Percentiles rank a stretch among this genome's conserved stretches.
phyloP scores from a whole-genome alignment of 164 flowering plant genomes.

The Euptelea pleiosperma region DNA sequence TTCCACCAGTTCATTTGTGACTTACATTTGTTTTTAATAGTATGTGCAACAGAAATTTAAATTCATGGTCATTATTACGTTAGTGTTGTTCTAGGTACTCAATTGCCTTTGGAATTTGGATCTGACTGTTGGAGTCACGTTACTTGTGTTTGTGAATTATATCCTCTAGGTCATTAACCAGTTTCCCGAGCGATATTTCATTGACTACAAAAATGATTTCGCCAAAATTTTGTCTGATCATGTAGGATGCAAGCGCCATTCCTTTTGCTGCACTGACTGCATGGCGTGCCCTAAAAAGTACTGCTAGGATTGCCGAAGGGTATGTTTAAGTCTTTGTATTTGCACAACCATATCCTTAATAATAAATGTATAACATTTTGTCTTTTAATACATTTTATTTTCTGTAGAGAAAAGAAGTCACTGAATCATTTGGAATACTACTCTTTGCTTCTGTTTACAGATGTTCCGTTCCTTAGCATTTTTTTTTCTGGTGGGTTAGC shows the following conservation, averaged over 20 bases:
- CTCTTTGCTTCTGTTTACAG: too few relatives aligned
- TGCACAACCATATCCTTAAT: too few relatives aligned
- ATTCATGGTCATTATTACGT: too few relatives aligned
- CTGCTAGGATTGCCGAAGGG: conserved; percentile 84
- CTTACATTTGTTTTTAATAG: too few relatives aligned
- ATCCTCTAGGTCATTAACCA: neutral
- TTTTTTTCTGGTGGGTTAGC: too few relatives aligned
- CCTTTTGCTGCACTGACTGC: conserved; percentile 99
- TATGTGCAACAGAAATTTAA: too few relatives aligned
- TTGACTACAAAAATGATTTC: neutral
- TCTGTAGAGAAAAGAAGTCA: too few relatives aligned
- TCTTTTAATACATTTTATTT: too few relatives aligned
- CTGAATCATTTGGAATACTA: too few relatives aligned
- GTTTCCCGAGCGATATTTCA: neutral
- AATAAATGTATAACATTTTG: too few relatives aligned
- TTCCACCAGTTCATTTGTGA: too few relatives aligned
- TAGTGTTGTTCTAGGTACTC: neutral
- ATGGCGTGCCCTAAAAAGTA: conserved; percentile 90
- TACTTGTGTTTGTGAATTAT: neutral
- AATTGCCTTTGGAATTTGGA: neutral
- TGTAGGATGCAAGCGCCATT: conserved; percentile 94
- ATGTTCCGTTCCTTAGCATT: too few relatives aligned
- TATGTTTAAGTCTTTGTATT: conserved; percentile 29
- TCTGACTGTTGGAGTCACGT: neutral
- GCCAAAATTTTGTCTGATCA: conserved; percentile 10